Evolutionary conservation across 306 rosid species (phyloP).

Genomic region (Vigna reflexopilosa): DNA sequence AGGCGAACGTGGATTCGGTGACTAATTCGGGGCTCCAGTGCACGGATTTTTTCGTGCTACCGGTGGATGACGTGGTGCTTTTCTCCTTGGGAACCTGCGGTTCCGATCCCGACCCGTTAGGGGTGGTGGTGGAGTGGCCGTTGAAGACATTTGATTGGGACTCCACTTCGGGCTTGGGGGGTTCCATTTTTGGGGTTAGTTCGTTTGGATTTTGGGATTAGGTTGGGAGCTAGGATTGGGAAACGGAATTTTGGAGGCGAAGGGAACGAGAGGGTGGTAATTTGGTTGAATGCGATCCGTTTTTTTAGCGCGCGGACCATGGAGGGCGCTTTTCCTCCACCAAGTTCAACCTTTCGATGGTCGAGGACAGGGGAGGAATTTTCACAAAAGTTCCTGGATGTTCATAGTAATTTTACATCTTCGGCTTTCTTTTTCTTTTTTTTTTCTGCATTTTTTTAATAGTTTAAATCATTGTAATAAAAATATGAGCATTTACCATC

Average conservation of each 20-base stretch:
- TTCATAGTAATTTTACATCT: neutral
- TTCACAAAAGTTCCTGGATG: neutral
- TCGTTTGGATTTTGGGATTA: neutral
- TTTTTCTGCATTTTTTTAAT: too few relatives aligned
- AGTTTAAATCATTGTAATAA: too few relatives aligned
- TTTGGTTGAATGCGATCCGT: constrained; percentile 27
- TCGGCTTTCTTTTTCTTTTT: neutral
- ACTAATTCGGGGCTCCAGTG: constrained; percentile 88
- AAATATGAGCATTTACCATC: too few relatives aligned
- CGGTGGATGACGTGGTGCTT: constrained; percentile 42
- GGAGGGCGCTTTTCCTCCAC: constrained; percentile 35
- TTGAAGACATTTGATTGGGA: constrained; percentile 29
- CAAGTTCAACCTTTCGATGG: constrained; percentile 1
- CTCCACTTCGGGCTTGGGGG: constrained; percentile 48
- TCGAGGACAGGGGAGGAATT: neutral
- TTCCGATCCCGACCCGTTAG: constrained; percentile 46
- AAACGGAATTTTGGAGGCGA: constrained; percentile 1
- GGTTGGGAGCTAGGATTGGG: neutral
- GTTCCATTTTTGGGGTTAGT: constrained; percentile 54
- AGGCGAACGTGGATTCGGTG: constrained; percentile 59
- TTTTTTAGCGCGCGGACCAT: constrained; percentile 47
- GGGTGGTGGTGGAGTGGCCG: constrained; percentile 44
- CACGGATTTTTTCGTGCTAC: constrained; percentile 70
- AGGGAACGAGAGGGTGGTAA: constrained; percentile 13
- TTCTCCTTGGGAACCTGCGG: constrained; percentile 38